These are phyloP conservation scores for Escallonia herrerae DNA, from an alignment of 129 eudicot genomes.

Conservation along the genomic window DNA sequence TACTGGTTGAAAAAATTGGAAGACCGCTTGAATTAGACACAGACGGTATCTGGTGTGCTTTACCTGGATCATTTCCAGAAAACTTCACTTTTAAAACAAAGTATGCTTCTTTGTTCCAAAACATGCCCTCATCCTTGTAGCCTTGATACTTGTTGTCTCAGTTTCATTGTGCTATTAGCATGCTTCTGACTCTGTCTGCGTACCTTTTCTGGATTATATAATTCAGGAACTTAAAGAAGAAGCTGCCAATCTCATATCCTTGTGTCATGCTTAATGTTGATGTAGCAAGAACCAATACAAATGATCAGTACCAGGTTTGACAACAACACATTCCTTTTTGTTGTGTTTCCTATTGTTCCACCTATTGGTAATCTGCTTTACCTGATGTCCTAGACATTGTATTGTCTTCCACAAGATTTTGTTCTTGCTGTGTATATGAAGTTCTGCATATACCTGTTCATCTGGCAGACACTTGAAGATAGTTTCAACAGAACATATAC, in stretches of 20 bases:
- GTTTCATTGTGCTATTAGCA: not conserved
- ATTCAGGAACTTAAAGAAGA: constrained; percentile 68
- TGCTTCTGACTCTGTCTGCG: not conserved
- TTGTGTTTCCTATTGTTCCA: constrained; percentile 2
- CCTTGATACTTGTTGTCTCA: not conserved
- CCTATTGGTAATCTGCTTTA: constrained; percentile 2
- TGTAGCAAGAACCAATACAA: constrained; percentile 92
- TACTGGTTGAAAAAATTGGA: constrained; percentile 86
- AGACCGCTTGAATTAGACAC: constrained; percentile 97
- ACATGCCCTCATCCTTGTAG: not conserved
- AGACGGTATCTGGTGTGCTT: constrained; percentile 95
- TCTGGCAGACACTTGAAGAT: constrained; percentile 78
- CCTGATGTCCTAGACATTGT: not conserved
- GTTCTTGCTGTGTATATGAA: not conserved
- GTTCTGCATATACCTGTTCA: constrained; percentile 6
- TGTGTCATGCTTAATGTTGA: constrained; percentile 99
- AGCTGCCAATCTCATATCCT: constrained; percentile 95
- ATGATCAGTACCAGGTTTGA: constrained; percentile 93
- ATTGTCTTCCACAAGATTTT: not conserved
- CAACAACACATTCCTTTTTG: constrained; percentile 5
- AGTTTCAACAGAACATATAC: constrained; percentile 66
- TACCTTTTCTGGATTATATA: not conserved
- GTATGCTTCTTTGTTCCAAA: constrained; percentile 25
- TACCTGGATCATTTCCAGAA: constrained; percentile 98
- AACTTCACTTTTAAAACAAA: constrained; percentile 83